Evolutionary conservation across 179 eudicot genomes (phyloP), one percentile per base, ranked within the genome.

Genomic region (Silene coronaria): DNA sequence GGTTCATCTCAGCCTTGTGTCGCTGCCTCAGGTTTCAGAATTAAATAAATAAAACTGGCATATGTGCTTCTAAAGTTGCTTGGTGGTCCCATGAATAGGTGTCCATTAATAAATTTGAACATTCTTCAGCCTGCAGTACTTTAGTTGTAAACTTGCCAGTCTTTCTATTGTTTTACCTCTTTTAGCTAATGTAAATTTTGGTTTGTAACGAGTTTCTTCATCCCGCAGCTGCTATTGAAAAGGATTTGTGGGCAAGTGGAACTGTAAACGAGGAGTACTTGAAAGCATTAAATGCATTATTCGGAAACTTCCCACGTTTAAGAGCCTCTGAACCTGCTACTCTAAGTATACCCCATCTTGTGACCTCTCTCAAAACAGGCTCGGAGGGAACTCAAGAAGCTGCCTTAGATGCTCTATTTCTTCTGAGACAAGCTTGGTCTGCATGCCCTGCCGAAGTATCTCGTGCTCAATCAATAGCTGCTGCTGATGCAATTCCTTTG

Each of bases 281-380:
- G 53, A 96, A 91, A 85, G 96, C 99, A 64, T 79, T 93, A 19
- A 93, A 96, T 81, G 89, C 97, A 70, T 88, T 96, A 51, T 89
- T 96, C 62, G 94, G 96, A 70, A 96, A 93, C 78, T 96, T 93
- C 82, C 99, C 99, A 26, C 97, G 98, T 58, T 85, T 96, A 67
- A 87, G 98, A 82, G 98, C 97, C 82, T 86, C 96, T n/a, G 99
- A 96, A 74, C 98, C 99, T 64, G 99, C 99, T 80, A 96, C 99
- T 26, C 88, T 93, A 68, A 89, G 99, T 75, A 93, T 96, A 81
- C 99, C 99, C 26, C 99, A 96, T 82, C 86, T 96, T 72, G 97
- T 96, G 69, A 89, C 97, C 22, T 88, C 97, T 75, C 96, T 96
- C 61, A 96, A 93, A 83, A 89, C 91, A 48, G 97, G 92, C 27